Evolutionary conservation across 2,329 filamentous ascomycete species (phyloP).

Genomic region (Pyricularia pennisetigena): DNA sequence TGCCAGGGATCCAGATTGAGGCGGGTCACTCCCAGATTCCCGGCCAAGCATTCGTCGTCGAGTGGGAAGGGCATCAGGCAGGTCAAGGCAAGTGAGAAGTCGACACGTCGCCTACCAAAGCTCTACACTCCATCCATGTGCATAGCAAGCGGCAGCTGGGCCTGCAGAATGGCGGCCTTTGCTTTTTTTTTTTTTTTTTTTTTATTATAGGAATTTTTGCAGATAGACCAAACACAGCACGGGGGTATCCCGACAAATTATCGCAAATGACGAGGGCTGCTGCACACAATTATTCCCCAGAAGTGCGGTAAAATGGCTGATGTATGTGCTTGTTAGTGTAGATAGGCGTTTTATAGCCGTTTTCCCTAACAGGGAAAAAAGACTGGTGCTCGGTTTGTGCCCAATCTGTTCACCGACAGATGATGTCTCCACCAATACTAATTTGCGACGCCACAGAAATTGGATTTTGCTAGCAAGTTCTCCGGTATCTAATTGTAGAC

Average conservation of each 20-base stretch:
- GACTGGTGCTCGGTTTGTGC: not conserved
- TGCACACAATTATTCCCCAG: not conserved
- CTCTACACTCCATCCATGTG: not conserved
- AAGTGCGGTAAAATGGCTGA: not conserved
- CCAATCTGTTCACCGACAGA: not conserved
- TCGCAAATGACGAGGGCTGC: not conserved
- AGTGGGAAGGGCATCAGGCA: not conserved
- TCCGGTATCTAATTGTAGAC: not conserved
- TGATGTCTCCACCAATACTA: not conserved
- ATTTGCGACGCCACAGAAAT: not conserved
- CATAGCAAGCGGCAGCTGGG: not conserved
- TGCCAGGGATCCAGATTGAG: not conserved
- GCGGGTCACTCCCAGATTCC: not conserved
- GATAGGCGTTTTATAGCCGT: not conserved
- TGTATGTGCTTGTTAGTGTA: not conserved
- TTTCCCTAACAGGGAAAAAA: not conserved
- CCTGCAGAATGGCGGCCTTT: not conserved
- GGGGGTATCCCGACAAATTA: not conserved
- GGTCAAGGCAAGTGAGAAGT: not conserved
- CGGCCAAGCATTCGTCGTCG: not conserved
- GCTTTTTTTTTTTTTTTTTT: not conserved
- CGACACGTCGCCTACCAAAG: not conserved
- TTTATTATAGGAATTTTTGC: too few species aligned
- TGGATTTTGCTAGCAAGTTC: not conserved
- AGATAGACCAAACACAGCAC: not conserved